These are phyloP conservation scores for Candida pseudoviswanathii DNA, from an alignment of 1,139 yeast species.

Conservation along the genomic window DNA sequence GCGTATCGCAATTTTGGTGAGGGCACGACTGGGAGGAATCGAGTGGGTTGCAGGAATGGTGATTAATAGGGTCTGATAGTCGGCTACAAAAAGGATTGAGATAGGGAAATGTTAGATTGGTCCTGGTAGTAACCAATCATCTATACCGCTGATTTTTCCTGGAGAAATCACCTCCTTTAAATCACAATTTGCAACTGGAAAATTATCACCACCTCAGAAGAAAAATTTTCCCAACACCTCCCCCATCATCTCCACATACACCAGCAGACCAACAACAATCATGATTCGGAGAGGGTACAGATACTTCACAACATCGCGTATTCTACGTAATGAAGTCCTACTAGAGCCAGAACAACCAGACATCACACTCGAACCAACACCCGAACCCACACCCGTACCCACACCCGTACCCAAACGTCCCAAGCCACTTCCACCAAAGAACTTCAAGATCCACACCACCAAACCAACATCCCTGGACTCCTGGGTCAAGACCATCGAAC, in stretches of 20 bases:
- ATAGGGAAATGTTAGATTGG: neutral
- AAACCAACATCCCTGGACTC: neutral
- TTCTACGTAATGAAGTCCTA: conserved; percentile 1
- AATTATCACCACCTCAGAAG: neutral
- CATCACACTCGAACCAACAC: too few species aligned
- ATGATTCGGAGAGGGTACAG: conserved; percentile 4
- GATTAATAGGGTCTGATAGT: neutral
- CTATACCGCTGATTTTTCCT: too few species aligned
- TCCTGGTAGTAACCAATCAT: neutral
- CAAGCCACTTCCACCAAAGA: too few species aligned
- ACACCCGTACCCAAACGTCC: neutral
- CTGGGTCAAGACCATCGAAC: neutral
- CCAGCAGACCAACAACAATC: neutral
- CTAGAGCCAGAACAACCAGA: neutral
- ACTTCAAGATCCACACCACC: conserved; percentile 3
- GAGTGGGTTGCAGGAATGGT: neutral
- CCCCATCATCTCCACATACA: neutral
- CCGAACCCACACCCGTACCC: neutral
- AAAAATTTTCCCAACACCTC: conserved; percentile 1
- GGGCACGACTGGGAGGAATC: neutral
- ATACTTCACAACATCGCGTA: neutral
- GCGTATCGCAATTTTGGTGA: conserved; percentile 1
- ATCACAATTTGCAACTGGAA: neutral
- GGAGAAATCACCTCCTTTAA: too few species aligned
- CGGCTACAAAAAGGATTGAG: neutral